Base-by-base conservation (phyloP, 2,329 filamentous ascomycete genomes). In the Amesomyces nigricolor region DNA sequence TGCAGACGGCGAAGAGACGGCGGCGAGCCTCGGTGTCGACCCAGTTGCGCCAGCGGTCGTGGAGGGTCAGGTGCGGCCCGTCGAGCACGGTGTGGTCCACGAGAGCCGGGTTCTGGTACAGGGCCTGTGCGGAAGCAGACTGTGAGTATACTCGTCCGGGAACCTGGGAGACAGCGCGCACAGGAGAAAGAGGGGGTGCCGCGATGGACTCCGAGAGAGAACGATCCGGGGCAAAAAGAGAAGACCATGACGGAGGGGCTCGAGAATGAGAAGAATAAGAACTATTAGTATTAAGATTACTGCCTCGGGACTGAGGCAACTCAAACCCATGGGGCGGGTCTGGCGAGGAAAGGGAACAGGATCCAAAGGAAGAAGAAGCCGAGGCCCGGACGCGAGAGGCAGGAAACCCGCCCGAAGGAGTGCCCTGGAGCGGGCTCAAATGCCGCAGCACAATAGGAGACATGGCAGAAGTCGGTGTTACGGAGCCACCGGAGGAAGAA, bases 1-100 rank as follows among this genome's bases (percentile, higher is more conserved):
- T 81, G 67, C 79, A 83, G 13, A 75, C 76, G 35, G 77, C 72
- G n/a, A 82, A 68, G 29, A 84, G 72, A 42, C 81, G 76, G 53
- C 78, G 76, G 53, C 71, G 72, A 7, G 77, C 71, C 67, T 85
- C 81, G 48, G 68, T 66, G 45, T 76, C 68, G 40, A 82, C 65
- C 81, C 81, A 84, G 57, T 68, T 63, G 39, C 68, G 70, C 81
- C 81, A 83, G 46, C 70, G 70, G 35, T 62, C 54, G 17, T 63
- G 55, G 47, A 58, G 22, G 22, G 60, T 52, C n/a, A 58, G 35
- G 19, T 61, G 58, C 17, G 55, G 57, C 35, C 63, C 56, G 6
- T 51, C 32, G 29, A 59, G 51, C 53, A 61, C 43, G 9, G 59
- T 49, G 26, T 60, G 53, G 17, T 68, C 62, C 54, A 65, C 60